phyloP scores from a whole-genome alignment of 768 basidiomycete genomes.

The Dentipellis sp. region DNA sequence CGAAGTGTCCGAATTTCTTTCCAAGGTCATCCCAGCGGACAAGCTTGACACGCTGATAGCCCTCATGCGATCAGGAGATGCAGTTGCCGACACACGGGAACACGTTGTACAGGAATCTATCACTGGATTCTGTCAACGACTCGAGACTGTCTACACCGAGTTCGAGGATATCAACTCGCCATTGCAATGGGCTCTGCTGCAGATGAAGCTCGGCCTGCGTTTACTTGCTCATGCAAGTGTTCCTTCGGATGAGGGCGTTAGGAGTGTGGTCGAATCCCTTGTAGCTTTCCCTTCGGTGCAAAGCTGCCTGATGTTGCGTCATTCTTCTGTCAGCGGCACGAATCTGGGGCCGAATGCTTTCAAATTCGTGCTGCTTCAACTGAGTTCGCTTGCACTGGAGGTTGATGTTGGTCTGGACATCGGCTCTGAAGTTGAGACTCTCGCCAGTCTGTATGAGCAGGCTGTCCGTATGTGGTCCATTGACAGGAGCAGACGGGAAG shows the following conservation, averaged over 20 bases:
- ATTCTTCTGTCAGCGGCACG: conserved; percentile 18
- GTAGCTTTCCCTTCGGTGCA: conserved; percentile 46
- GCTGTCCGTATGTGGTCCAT: conserved; percentile 75
- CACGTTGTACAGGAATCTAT: conserved; percentile 72
- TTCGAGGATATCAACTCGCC: conserved; percentile 64
- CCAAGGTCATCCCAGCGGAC: conserved; percentile 37
- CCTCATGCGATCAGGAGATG: conserved; percentile 27
- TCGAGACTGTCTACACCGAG: conserved; percentile 58
- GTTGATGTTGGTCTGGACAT: conserved; percentile 31
- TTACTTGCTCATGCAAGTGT: conserved; percentile 26
- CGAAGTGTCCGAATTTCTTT: conserved; percentile 68
- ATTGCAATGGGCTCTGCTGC: conserved; percentile 54
- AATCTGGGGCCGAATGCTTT: conserved; percentile 25
- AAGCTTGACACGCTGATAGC: conserved; percentile 42
- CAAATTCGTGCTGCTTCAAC: conserved; percentile 33
- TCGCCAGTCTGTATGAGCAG: conserved; percentile 58
- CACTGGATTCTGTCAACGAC: conserved; percentile 64
- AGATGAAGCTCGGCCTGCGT: conserved; percentile 67
- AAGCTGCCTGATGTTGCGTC: conserved; percentile 30
- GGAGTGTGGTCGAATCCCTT: conserved; percentile 25
- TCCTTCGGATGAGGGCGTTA: background rate
- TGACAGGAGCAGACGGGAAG: conserved; percentile 61
- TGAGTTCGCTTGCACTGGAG: conserved; percentile 40
- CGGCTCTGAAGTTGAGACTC: conserved; percentile 19
- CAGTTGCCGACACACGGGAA: conserved; percentile 43